These are phyloP conservation scores for Kuraishia piskuri DNA, from an alignment of 805 yeast species.

Conservation along the genomic window DNA sequence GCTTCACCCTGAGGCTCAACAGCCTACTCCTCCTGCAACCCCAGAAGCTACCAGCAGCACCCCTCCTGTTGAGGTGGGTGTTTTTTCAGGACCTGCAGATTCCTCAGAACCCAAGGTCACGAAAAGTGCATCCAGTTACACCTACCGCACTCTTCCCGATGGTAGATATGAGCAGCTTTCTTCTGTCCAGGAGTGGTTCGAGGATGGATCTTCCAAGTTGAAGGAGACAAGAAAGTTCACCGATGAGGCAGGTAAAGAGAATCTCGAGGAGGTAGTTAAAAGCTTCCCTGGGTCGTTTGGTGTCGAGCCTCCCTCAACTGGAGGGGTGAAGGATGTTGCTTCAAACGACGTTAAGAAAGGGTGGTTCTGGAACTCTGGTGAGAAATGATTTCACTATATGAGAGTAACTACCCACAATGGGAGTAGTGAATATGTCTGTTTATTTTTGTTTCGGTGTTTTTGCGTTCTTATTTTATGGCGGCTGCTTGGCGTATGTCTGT, in stretches of 20 bases:
- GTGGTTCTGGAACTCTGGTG: constrained; percentile 21
- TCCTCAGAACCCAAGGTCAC: constrained; percentile 14
- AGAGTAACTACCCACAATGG: background rate
- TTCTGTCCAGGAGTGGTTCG: constrained; percentile 25
- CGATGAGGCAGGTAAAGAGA: constrained; percentile 28
- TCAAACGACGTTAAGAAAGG: constrained; percentile 9
- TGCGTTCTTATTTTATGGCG: background rate
- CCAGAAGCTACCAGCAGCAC: background rate
- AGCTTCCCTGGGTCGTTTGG: background rate
- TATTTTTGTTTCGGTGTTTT: background rate
- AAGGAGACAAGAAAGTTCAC: constrained; percentile 27
- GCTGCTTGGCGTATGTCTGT: background rate
- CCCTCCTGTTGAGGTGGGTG: background rate
- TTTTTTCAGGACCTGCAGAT: background rate
- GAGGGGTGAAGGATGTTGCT: background rate
- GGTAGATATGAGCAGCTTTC: constrained; percentile 35
- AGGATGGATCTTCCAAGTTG: constrained; percentile 33
- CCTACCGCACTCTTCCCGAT: constrained; percentile 27
- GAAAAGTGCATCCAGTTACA: constrained; percentile 29
- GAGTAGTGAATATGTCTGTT: background rate
- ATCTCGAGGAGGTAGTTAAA: constrained; percentile 14
- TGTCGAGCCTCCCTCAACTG: background rate
- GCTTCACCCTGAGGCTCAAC: background rate
- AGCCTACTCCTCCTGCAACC: background rate
- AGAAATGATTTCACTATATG: background rate